phyloP scores from a whole-genome alignment of 2,329 filamentous ascomycete species.

The Thermoascus crustaceus region DNA sequence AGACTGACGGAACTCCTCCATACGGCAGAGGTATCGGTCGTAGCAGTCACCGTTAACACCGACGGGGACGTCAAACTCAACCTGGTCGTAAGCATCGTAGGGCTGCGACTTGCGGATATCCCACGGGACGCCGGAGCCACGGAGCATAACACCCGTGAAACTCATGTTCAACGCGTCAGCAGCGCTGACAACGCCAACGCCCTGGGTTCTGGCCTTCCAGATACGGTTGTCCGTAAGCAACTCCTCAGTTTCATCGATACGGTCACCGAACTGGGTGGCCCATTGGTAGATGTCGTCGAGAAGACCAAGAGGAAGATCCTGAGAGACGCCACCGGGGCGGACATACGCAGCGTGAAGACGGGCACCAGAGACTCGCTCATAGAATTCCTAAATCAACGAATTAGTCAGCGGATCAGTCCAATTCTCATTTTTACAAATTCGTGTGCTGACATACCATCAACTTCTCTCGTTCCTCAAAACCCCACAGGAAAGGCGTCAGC shows the following conservation, averaged over 20 bases:
- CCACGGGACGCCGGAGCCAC: slow-evolving; percentile 91
- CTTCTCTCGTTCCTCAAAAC: slow-evolving; percentile 99
- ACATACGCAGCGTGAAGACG: slow-evolving; percentile 96
- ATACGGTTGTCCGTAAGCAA: slow-evolving; percentile 98
- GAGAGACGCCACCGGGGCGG: slow-evolving; percentile 89
- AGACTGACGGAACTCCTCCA: slow-evolving; percentile 99
- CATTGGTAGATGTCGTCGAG: slow-evolving; percentile 99
- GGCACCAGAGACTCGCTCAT: slow-evolving; percentile 96
- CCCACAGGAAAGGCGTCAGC: slow-evolving; percentile 96
- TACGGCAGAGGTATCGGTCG: slow-evolving; percentile 96
- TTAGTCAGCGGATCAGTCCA: no score
- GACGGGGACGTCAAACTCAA: slow-evolving; percentile 96
- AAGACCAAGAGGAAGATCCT: slow-evolving; percentile 87
- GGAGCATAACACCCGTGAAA: slow-evolving; percentile 96
- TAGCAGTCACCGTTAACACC: slow-evolving; percentile 98
- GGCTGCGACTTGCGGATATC: slow-evolving; percentile 95
- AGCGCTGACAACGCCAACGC: slow-evolving; percentile 83
- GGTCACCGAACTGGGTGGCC: slow-evolving; percentile 97
- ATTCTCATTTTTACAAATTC: slow-evolving; percentile 3
- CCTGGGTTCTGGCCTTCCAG: slow-evolving; percentile 90
- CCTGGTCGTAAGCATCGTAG: slow-evolving; percentile 95
- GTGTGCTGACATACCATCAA: slow-evolving; percentile 66
- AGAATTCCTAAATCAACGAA: no score
- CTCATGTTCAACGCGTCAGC: slow-evolving; percentile 94
- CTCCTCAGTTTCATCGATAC: slow-evolving; percentile 97